Evolutionary conservation across 2,329 filamentous ascomycete species (phyloP).

Genomic region (Allantophomopsis cytisporea): DNA sequence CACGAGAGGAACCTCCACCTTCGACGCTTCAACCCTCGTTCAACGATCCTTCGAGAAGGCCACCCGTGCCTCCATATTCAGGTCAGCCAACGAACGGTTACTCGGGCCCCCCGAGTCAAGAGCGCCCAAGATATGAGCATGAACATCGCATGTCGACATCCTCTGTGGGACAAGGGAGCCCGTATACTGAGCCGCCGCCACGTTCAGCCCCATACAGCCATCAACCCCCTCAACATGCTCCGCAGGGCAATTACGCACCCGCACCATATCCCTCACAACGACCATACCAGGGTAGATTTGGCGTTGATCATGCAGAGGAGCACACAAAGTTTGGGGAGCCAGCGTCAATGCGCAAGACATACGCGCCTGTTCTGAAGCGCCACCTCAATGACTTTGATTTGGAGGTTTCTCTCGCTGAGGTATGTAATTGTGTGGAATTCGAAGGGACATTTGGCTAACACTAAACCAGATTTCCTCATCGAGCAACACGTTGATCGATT

Average conservation of each 20-base stretch:
- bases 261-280: background rate
- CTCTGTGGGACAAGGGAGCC: background rate
- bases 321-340: constrained; percentile 1
- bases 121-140: constrained; percentile 12
- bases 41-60: background rate
- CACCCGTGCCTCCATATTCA: constrained; percentile 5
- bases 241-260: background rate
- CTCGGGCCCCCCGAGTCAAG: constrained; percentile 2
- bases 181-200: constrained; percentile 7
- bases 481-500: constrained; percentile 11
- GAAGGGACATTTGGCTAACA: constrained; percentile 8
- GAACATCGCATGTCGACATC: constrained; percentile 4
- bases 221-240: constrained; percentile 7
- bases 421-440: background rate
- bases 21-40: constrained; percentile 6
- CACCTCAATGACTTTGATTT: constrained; percentile 50
- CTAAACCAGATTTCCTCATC: constrained; percentile 1
- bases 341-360: constrained; percentile 6
- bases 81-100: background rate
- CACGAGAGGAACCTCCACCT: constrained; percentile 10
- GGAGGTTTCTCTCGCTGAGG: constrained; percentile 11
- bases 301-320: constrained; percentile 18
- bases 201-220: constrained; percentile 1
- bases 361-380: constrained; percentile 37
- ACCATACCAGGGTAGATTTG: constrained; percentile 1